phyloP scores from a whole-genome alignment of 2,329 filamentous ascomycete genomes.

The Beauveria sp. region DNA sequence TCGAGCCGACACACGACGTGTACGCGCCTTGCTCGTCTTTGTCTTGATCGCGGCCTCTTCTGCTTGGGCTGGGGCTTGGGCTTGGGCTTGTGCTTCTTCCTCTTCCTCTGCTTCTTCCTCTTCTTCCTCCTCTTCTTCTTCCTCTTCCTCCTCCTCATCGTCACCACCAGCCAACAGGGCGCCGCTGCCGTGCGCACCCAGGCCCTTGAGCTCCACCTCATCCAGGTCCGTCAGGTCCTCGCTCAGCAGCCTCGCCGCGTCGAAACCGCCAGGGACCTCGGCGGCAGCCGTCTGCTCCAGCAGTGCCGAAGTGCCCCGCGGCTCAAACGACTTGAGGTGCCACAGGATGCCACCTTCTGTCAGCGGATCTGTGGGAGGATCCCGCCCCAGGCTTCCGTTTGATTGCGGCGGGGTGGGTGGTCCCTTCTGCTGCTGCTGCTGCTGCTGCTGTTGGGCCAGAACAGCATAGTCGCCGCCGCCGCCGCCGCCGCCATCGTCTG shows the following conservation, averaged over 20 bases:
- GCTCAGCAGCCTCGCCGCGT: constrained; percentile 60
- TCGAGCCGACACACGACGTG: neutral
- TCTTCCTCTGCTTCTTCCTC: neutral
- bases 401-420: constrained; percentile 63
- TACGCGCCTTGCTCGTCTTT: neutral
- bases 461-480: constrained; percentile 40
- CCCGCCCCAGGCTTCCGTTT: constrained; percentile 46
- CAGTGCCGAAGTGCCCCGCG: constrained; percentile 69
- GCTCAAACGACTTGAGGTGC: constrained; percentile 78
- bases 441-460: neutral
- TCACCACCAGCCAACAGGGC: constrained; percentile 29
- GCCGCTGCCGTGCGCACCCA: constrained; percentile 38
- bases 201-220: constrained; percentile 75
- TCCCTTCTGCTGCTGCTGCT: constrained; percentile 16
- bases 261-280: constrained; percentile 31
- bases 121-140: neutral
- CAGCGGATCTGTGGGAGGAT: constrained; percentile 45
- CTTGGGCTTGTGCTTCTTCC: neutral
- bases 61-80: too few species aligned
- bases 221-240: constrained; percentile 89
- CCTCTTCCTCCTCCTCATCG: neutral
- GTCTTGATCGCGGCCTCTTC: neutral
- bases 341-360: constrained; percentile 75
- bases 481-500: constrained; percentile 34
- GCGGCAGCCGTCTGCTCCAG: constrained; percentile 48